Conservation (phyloP, 768 basidiomycete genomes). For the Pleurotus sapidus region DNA sequence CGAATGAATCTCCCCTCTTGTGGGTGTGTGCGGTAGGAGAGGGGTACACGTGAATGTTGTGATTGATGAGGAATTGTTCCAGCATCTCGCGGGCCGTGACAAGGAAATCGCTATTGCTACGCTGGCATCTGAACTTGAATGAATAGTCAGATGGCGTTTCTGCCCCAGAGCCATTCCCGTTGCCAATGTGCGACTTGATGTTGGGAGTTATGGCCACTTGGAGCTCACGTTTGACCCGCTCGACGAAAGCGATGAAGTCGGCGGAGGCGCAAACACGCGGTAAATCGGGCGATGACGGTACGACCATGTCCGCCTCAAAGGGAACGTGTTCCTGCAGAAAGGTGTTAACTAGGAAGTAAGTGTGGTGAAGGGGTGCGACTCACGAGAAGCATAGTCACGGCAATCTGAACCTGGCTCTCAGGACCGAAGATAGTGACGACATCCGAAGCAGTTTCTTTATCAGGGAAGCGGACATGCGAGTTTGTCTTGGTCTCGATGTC, state of each 20-base stretch:
- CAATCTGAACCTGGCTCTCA: conserved; percentile 95
- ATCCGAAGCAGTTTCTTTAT: conserved; percentile 93
- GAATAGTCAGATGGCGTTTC: conserved; percentile 74
- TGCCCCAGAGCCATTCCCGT: conserved; percentile 40
- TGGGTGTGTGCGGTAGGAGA: conserved; percentile 76
- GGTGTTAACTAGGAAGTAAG: conserved; percentile 7
- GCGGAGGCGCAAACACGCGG: conserved; percentile 68
- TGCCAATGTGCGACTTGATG: conserved; percentile 53
- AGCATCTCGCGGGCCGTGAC: conserved; percentile 88
- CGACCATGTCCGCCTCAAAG: conserved; percentile 92
- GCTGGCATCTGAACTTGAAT: conserved; percentile 95
- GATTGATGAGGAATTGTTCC: conserved; percentile 84
- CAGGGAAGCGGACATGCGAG: conserved; percentile 87
- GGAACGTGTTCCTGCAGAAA: conserved; percentile 83
- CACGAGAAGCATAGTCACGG: conserved; percentile 92
- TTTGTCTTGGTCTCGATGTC: conserved; percentile 98
- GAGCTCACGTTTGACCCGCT: conserved; percentile 89
- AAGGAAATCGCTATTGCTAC: conserved; percentile 92
- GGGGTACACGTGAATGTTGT: conserved; percentile 82
- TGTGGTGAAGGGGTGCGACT: conserved; percentile 20
- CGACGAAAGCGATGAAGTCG: conserved; percentile 86
- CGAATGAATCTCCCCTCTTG: conserved; percentile 88
- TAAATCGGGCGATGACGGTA: conserved; percentile 82
- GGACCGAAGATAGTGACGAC: conserved; percentile 96
- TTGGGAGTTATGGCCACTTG: conserved; percentile 89